Conservation (phyloP, 1,284 basidiomycete genomes). For the Xanthoconium separans region DNA sequence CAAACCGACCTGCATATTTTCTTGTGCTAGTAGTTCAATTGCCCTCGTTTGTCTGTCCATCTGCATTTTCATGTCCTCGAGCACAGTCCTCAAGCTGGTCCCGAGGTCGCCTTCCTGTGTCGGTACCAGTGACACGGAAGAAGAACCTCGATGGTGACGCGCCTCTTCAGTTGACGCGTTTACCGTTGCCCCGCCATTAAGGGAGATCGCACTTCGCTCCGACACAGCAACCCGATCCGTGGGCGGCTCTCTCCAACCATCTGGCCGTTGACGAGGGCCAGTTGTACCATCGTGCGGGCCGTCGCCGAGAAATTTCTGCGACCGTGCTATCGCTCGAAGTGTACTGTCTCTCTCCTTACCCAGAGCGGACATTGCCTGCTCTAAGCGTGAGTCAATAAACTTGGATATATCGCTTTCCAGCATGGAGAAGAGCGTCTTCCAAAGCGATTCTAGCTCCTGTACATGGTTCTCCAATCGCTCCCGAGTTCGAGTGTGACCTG, state of each 20-base stretch:
- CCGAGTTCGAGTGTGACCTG: constrained; percentile 42
- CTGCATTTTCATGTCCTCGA: constrained; percentile 33
- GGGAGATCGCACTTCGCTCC: constrained; percentile 12
- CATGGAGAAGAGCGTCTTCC: constrained; percentile 43
- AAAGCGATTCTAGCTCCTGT: constrained; percentile 40
- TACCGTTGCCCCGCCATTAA: constrained; percentile 6
- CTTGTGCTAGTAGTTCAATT: constrained; percentile 30
- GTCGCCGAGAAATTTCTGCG: constrained; percentile 18
- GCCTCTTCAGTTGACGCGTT: constrained; percentile 13
- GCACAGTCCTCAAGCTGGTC: constrained; percentile 23
- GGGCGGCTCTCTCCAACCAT: constrained; percentile 13
- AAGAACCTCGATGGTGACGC: constrained; percentile 12
- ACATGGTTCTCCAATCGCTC: constrained; percentile 40
- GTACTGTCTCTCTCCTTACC: constrained; percentile 35
- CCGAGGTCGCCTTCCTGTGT: constrained; percentile 25
- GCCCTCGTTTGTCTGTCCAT: constrained; percentile 34
- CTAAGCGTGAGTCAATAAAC: constrained; percentile 40
- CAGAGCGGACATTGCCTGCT: constrained; percentile 36
- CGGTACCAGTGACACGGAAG: constrained; percentile 14
- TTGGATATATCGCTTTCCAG: constrained; percentile 41
- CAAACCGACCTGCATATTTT: constrained; percentile 31
- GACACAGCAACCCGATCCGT: constrained; percentile 16
- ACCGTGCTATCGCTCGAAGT: constrained; percentile 17
- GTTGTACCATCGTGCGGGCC: constrained; percentile 8
- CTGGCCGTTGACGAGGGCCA: constrained; percentile 14